phyloP scores from a whole-genome alignment of 2,329 filamentous ascomycete species.

The Monosporascus sp. region DNA sequence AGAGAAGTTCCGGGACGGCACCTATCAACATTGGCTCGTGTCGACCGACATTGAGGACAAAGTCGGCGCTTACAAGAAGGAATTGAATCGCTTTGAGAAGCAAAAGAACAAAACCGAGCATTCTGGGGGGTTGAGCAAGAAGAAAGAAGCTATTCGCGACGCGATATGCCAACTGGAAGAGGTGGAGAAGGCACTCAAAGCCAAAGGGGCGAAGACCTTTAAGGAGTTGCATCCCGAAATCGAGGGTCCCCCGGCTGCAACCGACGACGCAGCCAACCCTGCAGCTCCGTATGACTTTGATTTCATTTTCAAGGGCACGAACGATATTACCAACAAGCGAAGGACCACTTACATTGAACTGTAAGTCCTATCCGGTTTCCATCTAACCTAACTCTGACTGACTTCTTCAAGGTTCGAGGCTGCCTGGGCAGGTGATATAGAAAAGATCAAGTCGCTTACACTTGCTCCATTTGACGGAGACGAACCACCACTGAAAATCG shows the following conservation, averaged over 20 bases:
- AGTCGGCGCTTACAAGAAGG: conserved; percentile 28
- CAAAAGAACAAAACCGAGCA: conserved; percentile 26
- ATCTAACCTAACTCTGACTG: conserved; percentile 8
- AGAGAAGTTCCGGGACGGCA: conserved; percentile 40
- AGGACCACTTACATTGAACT: conserved; percentile 58
- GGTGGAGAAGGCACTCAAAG: conserved; percentile 49
- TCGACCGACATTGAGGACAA: conserved; percentile 31
- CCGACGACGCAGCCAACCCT: conserved; percentile 10
- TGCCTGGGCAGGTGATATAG: conserved; percentile 64
- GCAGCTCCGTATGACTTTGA: conserved; percentile 39
- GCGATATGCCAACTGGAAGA: conserved; percentile 47
- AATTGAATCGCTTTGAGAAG: conserved; percentile 29
- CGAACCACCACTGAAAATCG: conserved; percentile 58
- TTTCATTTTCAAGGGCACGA: conserved; percentile 48
- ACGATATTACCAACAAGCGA: conserved; percentile 50
- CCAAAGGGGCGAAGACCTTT: conserved; percentile 62
- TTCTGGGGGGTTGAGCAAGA: conserved; percentile 38
- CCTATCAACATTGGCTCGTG: conserved; percentile 56
- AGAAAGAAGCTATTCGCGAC: conserved; percentile 48
- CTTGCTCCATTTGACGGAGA: conserved; percentile 52
- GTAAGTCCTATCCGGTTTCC: conserved; percentile 34
- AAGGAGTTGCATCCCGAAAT: conserved; percentile 56
- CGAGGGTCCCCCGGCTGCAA: conserved; percentile 13
- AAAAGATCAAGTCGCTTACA: conserved; percentile 60
- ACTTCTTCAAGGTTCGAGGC: conserved; percentile 58